Conservation (phyloP, 805 yeast genomes). For the Ogataea haglerorum region DNA sequence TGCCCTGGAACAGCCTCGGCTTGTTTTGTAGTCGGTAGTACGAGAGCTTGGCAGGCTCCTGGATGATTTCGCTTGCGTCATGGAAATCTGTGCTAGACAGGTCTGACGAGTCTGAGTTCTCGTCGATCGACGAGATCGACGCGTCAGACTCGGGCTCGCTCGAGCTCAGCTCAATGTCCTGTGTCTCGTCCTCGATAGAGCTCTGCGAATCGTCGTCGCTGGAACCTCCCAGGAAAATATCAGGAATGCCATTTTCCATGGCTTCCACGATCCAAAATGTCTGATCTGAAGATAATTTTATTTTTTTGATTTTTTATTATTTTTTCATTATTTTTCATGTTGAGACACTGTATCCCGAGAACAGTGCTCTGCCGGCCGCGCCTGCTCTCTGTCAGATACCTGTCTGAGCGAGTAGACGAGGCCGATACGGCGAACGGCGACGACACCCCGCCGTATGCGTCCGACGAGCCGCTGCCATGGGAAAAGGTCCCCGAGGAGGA, state of each 20-base stretch:
- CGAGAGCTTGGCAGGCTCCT: constrained; percentile 7
- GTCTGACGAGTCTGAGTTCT: not conserved
- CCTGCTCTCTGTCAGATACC: not conserved
- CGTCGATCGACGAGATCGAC: not conserved
- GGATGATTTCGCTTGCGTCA: constrained; percentile 9
- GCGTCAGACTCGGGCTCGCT: not conserved
- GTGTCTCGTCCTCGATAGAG: not conserved
- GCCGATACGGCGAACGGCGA: not conserved
- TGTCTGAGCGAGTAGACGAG: constrained; percentile 4
- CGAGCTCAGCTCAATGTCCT: not conserved
- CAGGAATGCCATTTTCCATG: constrained; percentile 1
- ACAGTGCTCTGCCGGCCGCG: not conserved
- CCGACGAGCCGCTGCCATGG: constrained; percentile 12
- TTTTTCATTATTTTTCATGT: constrained; percentile 4
- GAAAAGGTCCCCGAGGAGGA: constrained; percentile 5
- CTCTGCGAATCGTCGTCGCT: not conserved
- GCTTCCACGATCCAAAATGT: not conserved
- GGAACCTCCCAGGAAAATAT: not conserved
- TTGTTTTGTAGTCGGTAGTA: constrained; percentile 13
- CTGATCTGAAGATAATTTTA: not conserved
- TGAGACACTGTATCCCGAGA: constrained; percentile 3
- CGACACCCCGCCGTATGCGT: not conserved
- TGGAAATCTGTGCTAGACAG: constrained; percentile 4
- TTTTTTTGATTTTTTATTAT: constrained; percentile 3
- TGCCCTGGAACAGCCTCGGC: constrained; percentile 21